phyloP scores from a whole-genome alignment of 306 rosid genomes.

The Trifolium dubium region DNA sequence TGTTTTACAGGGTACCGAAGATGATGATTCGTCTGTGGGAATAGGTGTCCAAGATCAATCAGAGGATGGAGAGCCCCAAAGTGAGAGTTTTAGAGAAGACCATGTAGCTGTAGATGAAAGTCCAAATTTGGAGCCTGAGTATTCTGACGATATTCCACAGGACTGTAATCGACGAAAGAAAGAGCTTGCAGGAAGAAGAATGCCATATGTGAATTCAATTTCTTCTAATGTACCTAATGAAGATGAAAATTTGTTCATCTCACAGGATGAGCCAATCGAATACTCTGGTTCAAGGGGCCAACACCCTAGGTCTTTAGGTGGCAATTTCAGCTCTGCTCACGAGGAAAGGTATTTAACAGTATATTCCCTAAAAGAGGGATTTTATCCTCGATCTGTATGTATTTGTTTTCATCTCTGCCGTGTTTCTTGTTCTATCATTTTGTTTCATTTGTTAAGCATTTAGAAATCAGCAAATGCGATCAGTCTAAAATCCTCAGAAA shows the following conservation, averaged over 20 bases:
- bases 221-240: slow-evolving; percentile 50
- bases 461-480: slow-evolving; percentile 2
- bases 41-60: slow-evolving; percentile 55
- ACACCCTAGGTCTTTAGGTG: slow-evolving; percentile 49
- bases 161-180: slow-evolving; percentile 53
- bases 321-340: slow-evolving; percentile 43
- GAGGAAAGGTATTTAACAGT: slow-evolving; percentile 68
- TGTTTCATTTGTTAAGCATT: slow-evolving; percentile 27
- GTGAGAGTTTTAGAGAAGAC: slow-evolving; percentile 60
- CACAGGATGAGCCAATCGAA: slow-evolving; percentile 54
- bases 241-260: slow-evolving; percentile 49
- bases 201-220: slow-evolving; percentile 50
- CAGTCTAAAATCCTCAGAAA: slow-evolving; percentile 9
- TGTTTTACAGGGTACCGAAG: slow-evolving; percentile 85
- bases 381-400: slow-evolving; percentile 11
- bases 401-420: slow-evolving; percentile 12
- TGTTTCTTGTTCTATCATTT: slow-evolving; percentile 19
- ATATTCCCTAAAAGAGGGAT: slow-evolving; percentile 29
- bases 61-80: slow-evolving; percentile 59
- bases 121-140: slow-evolving; percentile 53
- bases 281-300: slow-evolving; percentile 53
- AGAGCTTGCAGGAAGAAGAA: slow-evolving; percentile 64
- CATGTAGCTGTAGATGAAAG: slow-evolving; percentile 56
- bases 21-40: slow-evolving; percentile 82
- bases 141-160: slow-evolving; percentile 55